Conservation (phyloP, 1,139 yeast species). For the Magnusiomyces starmeri region DNA sequence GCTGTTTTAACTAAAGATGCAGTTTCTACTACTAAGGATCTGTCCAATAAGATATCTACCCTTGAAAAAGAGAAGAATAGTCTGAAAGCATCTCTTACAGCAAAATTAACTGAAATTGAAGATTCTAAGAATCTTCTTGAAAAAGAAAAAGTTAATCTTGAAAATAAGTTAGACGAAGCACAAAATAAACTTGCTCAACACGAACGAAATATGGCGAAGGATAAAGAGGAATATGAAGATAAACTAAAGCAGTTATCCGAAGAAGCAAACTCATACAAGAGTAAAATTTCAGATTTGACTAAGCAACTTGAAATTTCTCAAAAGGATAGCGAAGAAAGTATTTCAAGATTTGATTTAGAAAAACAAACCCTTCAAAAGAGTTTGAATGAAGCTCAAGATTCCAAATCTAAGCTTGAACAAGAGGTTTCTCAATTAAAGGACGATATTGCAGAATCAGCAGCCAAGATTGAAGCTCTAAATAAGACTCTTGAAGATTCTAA, state of each 20-base stretch:
- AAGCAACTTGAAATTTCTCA: not conserved
- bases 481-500: not conserved
- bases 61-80: constrained; percentile 16
- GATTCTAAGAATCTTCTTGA: not conserved
- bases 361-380: too few species aligned
- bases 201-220: not conserved
- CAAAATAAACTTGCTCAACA: not conserved
- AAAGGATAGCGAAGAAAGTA: not conserved
- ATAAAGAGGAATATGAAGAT: constrained; percentile 2
- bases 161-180: not conserved
- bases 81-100: not conserved
- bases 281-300: not conserved
- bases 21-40: constrained; percentile 18
- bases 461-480: not conserved
- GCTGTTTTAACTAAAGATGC: constrained; percentile 17
- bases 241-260: constrained; percentile 1
- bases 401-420: not conserved
- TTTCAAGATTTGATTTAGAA: too few species aligned
- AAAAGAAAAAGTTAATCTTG: not conserved
- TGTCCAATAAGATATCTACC: constrained; percentile 14
- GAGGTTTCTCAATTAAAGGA: too few species aligned
- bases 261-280: not conserved
- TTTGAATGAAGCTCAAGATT: not conserved
- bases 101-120: constrained; percentile 6
- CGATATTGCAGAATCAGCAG: not conserved